Base-by-base conservation (phyloP, 2,329 filamentous ascomycete genomes). In the Capronia epimyces region DNA sequence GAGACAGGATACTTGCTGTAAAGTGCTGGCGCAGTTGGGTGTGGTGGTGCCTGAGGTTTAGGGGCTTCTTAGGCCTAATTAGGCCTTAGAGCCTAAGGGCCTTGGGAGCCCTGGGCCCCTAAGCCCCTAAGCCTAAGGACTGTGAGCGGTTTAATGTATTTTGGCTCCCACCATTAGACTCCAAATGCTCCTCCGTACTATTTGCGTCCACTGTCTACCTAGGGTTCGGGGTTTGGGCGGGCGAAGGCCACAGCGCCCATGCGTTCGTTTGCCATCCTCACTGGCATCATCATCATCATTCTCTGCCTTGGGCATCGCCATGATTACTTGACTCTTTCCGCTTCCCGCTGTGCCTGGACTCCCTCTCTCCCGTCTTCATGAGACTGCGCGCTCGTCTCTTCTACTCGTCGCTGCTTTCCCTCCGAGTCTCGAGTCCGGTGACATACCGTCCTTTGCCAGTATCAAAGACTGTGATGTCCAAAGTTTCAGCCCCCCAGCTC, bases 301-400 rank as follows among this genome's bases (percentile, higher is more conserved):
- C 39, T 42, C 13, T 42, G 39, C 13, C 4, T 25, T 13, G 9
- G 39, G 20, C 39, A 42, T 13, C 7, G 39, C 39, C 39, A 42
- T 42, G 39, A 25, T 24, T 42, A 25, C 16, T 25, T 42, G 39
- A 42, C 12, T 10, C 18, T 40, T 20, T 40, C 15, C 18, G 7
- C 16, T 42, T 42, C 39, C 39, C 12, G 18, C 15, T 15, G 15
- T 37, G 18, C 34, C 34, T 20, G 34, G 16, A 37, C 18, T 37
- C 15, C 20, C 34, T 37, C 20, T 13, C 34, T 18, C 39, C 39
- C 27, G 40, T 52, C 55, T 55, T 52, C 39, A 57, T 57, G 55
- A 52, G 49, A 48, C 47, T 55, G 29, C 46, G 49, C 39, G 27
- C 44, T n/a, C 55, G 55, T 10, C 46, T 57, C 15, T 46, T 46